Conservation (phyloP, 179 eudicot genomes). For the Drosera spatulata region DNA sequence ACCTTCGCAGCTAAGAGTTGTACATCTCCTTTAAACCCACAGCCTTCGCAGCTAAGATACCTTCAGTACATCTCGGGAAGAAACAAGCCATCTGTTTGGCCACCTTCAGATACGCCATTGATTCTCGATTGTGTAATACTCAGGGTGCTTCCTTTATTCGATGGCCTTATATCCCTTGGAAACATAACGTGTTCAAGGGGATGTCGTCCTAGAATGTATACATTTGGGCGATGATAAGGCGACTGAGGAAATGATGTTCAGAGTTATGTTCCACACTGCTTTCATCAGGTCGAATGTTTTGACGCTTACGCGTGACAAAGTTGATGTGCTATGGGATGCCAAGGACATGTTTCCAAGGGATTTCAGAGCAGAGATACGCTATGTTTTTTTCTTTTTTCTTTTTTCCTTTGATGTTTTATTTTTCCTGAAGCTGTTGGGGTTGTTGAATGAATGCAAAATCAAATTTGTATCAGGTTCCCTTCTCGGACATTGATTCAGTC, state of each 20-base stretch:
- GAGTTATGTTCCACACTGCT: constrained; percentile 87
- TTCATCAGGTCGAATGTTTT: constrained; percentile 71
- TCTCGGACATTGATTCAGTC: constrained; percentile 71
- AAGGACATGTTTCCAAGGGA: constrained; percentile 68
- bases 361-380: constrained; percentile 78
- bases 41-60: constrained; percentile 87
- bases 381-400: constrained; percentile 9
- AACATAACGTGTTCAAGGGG: constrained; percentile 93
- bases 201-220: constrained; percentile 82
- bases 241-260: constrained; percentile 74
- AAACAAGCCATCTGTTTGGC: constrained; percentile 63
- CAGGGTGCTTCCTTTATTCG: constrained; percentile 59
- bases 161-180: constrained; percentile 51
- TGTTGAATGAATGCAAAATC: constrained; percentile 43
- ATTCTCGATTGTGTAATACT: constrained; percentile 74
- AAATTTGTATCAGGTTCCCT: constrained; percentile 69
- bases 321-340: constrained; percentile 87
- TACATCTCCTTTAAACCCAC: constrained; percentile 77
- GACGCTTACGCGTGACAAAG: constrained; percentile 67
- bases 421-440: constrained; percentile 17
- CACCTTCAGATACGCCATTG: constrained; percentile 64
- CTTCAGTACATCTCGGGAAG: constrained; percentile 83
- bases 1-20: constrained; percentile 84
- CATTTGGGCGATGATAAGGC: constrained; percentile 55
- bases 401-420: constrained; percentile 14